These are phyloP conservation scores for Paxillus rubicundulus DNA, from an alignment of 768 basidiomycete genomes.

Conservation along the genomic window DNA sequence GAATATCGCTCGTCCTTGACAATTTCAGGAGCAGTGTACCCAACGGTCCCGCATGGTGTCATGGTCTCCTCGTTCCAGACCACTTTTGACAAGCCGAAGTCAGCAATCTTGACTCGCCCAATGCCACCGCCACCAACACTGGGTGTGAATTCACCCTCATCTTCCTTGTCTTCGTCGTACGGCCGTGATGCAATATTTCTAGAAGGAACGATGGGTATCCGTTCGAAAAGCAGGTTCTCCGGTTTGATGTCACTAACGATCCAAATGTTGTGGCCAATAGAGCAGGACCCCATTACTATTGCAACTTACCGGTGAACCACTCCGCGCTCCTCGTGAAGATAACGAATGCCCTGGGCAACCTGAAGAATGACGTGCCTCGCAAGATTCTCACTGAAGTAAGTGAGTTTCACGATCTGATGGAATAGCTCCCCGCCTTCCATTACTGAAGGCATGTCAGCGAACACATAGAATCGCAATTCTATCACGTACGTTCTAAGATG, in stretches of 20 bases:
- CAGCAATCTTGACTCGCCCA: constrained; percentile 96
- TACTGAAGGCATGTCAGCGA: constrained; percentile 45
- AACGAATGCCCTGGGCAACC: constrained; percentile 89
- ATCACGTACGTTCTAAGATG: constrained; percentile 76
- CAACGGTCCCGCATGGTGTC: constrained; percentile 99
- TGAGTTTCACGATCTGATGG: constrained; percentile 98
- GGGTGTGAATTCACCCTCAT: constrained; percentile 93
- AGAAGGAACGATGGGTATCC: constrained; percentile 89
- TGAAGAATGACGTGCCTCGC: constrained; percentile 96
- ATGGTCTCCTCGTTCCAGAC: constrained; percentile 99
- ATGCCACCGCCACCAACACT: constrained; percentile 96
- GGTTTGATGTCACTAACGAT: constrained; percentile 85
- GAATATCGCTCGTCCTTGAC: constrained; percentile 98
- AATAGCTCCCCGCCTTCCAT: constrained; percentile 99
- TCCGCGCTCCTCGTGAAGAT: constrained; percentile 96
- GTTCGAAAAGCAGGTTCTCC: constrained; percentile 92
- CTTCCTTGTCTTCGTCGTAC: constrained; percentile 98
- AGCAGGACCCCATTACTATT: background rate
- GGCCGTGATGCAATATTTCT: constrained; percentile 71
- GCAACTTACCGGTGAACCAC: constrained; percentile 81
- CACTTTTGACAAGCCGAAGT: constrained; percentile 95
- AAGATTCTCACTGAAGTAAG: constrained; percentile 98
- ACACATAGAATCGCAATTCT: background rate
- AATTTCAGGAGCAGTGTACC: constrained; percentile 98
- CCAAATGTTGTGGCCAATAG: background rate